Base-by-base conservation (phyloP, 106 monocot genomes). In the Dendrobium huoshanense region DNA sequence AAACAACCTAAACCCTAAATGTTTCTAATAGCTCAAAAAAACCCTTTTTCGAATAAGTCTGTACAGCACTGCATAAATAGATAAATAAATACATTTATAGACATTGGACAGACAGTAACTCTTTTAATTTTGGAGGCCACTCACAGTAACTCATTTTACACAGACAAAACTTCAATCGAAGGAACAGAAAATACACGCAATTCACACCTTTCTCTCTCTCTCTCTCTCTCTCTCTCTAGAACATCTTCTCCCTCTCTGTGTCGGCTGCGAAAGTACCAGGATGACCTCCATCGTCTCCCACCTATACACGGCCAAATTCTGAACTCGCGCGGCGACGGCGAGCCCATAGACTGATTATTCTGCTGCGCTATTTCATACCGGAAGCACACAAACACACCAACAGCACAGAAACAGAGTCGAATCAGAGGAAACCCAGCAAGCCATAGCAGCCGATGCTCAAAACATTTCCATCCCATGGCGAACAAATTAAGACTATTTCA, bases 311-410 rank as follows among this genome's bases (percentile, higher is more conserved):
- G 31, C 33, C 72, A 72, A 72, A 72, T 37, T 20, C 51, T 51
- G 51, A 51, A 51, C 10, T 51, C 13, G 13, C 10, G 51, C 51
- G 51, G 13, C 51, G 10, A 51, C 13, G 51, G 15, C 51, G 15
- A 51, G 51, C 51, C 51, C 1, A 0, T 51, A 51, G 15, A 10
- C 51, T 51, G 13, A 51, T 13, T 51, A 51, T 13, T 33, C 70
- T 70, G 70, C 74, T 74, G 74, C 74, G 40, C 42, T 41, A 74
- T 74, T 74, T 19, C 42, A 74, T 11, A 74, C 42, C 42, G 74
- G 43, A 42, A 43, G 17, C 74, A 43, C 74, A 74, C 74, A 74
- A 74, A 74, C 42, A 74, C 74, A 37, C 11, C 74, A 74, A 9
- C 74, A 74, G 74, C 27, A 74, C 19, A 19, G 43, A 74, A 74